Evolutionary conservation across 768 basidiomycete species (phyloP).

Genomic region (Mrakia frigida): DNA sequence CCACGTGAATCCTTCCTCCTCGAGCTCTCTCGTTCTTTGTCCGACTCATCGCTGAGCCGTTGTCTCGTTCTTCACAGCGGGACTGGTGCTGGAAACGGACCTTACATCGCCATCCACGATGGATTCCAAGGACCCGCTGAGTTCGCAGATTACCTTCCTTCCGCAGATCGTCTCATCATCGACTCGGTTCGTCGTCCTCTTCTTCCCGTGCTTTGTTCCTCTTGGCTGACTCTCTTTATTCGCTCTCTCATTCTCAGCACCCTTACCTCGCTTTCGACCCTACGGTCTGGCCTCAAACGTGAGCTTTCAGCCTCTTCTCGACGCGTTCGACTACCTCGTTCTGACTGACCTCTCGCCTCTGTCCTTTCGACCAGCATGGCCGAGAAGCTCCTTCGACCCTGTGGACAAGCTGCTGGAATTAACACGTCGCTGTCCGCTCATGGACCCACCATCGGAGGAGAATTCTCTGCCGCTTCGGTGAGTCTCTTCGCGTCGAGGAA

Average conservation of each 20-base stretch:
- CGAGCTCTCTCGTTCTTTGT: background rate
- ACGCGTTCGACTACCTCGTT: constrained; percentile 58
- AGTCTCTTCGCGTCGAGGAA: background rate
- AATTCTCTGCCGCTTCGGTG: constrained; percentile 49
- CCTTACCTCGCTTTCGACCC: constrained; percentile 33
- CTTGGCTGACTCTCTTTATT: too few species aligned
- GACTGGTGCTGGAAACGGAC: constrained; percentile 73
- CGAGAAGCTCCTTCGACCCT: background rate
- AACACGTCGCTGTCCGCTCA: constrained; percentile 74
- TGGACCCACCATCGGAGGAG: constrained; percentile 76
- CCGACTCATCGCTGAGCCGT: background rate
- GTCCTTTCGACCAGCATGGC: background rate
- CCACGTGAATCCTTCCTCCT: background rate
- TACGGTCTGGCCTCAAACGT: constrained; percentile 18
- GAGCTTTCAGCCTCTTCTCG: constrained; percentile 22
- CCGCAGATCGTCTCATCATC: constrained; percentile 72
- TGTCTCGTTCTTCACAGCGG: constrained; percentile 56
- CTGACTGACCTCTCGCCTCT: background rate
- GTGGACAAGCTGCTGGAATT: constrained; percentile 61
- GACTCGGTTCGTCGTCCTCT: constrained; percentile 47
- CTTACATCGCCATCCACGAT: constrained; percentile 55
- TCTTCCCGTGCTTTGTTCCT: constrained; percentile 36
- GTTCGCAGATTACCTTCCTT: constrained; percentile 69
- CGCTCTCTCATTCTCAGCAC: constrained; percentile 53
- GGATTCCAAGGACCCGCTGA: constrained; percentile 46